Percentiles rank a stretch among this genome's conserved stretches.
phyloP scores from a whole-genome alignment of 1,284 basidiomycete genomes.

The Naganishia sp. region DNA sequence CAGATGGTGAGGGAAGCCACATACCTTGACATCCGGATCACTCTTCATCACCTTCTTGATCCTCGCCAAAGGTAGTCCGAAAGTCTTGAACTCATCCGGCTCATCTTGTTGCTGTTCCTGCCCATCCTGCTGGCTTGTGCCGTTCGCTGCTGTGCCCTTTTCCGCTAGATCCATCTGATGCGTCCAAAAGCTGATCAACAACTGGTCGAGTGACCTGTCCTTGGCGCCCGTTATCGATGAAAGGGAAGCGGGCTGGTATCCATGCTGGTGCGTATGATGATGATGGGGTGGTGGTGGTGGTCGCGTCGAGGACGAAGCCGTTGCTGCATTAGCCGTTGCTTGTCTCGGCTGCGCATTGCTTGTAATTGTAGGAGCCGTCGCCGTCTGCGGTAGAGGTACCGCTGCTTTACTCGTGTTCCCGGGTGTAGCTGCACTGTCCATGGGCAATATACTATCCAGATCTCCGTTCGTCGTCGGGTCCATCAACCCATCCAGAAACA shows the following conservation, averaged over 20 bases:
- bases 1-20: conserved; percentile 38
- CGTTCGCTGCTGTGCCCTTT: conserved; percentile 26
- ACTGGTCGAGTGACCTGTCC: conserved; percentile 41
- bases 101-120: conserved; percentile 10
- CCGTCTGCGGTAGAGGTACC: too few relatives aligned
- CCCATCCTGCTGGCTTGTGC: conserved; percentile 41
- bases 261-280: conserved; percentile 17
- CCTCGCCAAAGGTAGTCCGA: conserved; percentile 63
- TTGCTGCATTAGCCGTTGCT: neutral
- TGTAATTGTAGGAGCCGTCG: neutral
- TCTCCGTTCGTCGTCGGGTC: conserved; percentile 6
- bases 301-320: neutral
- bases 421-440: conserved; percentile 1
- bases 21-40: conserved; percentile 90
- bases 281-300: conserved; percentile 3
- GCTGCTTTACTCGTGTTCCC: too few relatives aligned
- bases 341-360: neutral
- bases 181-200: conserved; percentile 52
- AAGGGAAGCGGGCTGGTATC: conserved; percentile 18
- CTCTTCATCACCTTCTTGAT: conserved; percentile 99
- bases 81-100: conserved; percentile 43
- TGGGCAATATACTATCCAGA: neutral
- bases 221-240: conserved; percentile 24
- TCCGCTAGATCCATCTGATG: conserved; percentile 53
- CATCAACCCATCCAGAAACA: conserved; percentile 18